Conservation (phyloP, 2,329 filamentous ascomycete species). For the Proliferodiscus dingleyae region DNA sequence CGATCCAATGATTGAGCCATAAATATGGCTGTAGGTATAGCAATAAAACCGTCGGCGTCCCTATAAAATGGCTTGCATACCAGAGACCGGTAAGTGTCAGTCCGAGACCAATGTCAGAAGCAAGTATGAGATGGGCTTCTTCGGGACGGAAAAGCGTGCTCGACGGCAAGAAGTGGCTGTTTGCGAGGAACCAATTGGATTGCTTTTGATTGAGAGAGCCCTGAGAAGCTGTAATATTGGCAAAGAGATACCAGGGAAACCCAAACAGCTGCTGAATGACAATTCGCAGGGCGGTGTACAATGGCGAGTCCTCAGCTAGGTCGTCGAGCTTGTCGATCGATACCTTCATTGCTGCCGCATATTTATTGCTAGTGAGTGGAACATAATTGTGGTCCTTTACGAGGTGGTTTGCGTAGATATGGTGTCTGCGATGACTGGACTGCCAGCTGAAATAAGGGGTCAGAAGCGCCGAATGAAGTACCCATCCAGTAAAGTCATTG, state of each 20-base stretch:
- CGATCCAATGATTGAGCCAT: slow-evolving; percentile 97
- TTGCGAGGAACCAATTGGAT: slow-evolving; percentile 71
- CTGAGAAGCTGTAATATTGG: slow-evolving; percentile 93
- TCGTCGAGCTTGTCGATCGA: slow-evolving; percentile 75
- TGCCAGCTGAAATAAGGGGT: slow-evolving; percentile 99
- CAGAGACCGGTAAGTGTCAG: slow-evolving; percentile 65
- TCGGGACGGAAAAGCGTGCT: slow-evolving; percentile 86
- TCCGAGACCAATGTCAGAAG: slow-evolving; percentile 76
- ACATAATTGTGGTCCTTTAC: slow-evolving; percentile 97
- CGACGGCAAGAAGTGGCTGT: slow-evolving; percentile 87
- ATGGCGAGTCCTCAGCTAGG: slow-evolving; percentile 86
- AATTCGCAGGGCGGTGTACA: slow-evolving; percentile 67
- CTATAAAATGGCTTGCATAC: slow-evolving; percentile 43
- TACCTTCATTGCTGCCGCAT: slow-evolving; percentile 65
- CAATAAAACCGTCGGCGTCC: slow-evolving; percentile 85
- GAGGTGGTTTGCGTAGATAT: slow-evolving; percentile 95
- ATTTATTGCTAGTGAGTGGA: slow-evolving; percentile 76
- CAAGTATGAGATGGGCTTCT: slow-evolving; percentile 75
- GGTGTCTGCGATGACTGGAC: slow-evolving; percentile 95
- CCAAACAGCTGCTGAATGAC: slow-evolving; percentile 80
- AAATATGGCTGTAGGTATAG: slow-evolving; percentile 84
- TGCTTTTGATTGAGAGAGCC: slow-evolving; percentile 85
- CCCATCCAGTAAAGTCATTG: slow-evolving; percentile 87
- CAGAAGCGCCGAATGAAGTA: slow-evolving; percentile 77
- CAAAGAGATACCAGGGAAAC: slow-evolving; percentile 84